Conservation (phyloP, 345 rosid species). For the rapeseed (Brassica napus) region Da-Ae NC_063442.1:42419001-42419500, state of each 20-base stretch:
- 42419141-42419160: background rate
- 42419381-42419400: background rate
- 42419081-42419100: conserved; percentile 17
- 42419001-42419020: conserved; percentile 22
- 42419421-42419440: background rate
- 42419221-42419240: conserved; percentile 14
- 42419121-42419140: background rate
- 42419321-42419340: background rate
- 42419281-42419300: conserved; percentile 27
- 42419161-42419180: background rate
- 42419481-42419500: background rate
- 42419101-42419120: background rate
- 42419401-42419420: background rate
- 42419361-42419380: background rate
- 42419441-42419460: background rate
- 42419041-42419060: conserved; percentile 21
- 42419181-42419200: conserved; percentile 8
- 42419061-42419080: conserved; percentile 31
- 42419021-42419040: conserved; percentile 19
- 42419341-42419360: background rate
- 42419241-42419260: conserved; percentile 28
- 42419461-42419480: background rate
- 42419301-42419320: background rate
- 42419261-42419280: conserved; percentile 26
- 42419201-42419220: background rate